phyloP scores from a whole-genome alignment of 1,139 yeast species.

The Debaryomyces fabryi region DNA sequence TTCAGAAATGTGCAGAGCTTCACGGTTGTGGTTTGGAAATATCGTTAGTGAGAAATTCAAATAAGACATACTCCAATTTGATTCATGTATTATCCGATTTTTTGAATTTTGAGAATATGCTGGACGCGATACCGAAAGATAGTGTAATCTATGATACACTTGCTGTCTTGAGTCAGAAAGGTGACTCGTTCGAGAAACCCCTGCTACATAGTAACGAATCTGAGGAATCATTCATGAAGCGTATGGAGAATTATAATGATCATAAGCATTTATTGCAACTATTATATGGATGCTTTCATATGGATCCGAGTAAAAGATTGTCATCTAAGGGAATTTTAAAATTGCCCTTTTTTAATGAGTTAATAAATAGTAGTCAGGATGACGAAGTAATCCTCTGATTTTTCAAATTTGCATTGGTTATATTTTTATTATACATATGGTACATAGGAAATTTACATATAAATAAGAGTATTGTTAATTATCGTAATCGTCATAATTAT shows the following conservation, averaged over 20 bases:
- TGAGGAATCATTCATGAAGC: slow-evolving; percentile 19
- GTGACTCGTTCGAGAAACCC: slow-evolving; percentile 32
- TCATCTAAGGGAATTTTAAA: slow-evolving; percentile 59
- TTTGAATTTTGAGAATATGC: slow-evolving; percentile 33
- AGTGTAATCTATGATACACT: slow-evolving; percentile 44
- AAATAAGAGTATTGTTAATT: slow-evolving; percentile 1
- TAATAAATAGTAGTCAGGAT: slow-evolving; percentile 30
- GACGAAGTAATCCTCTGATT: slow-evolving; percentile 40
- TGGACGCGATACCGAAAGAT: slow-evolving; percentile 42
- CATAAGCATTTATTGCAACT: slow-evolving; percentile 55
- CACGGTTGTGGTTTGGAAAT: slow-evolving; percentile 92
- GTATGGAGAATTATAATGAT: slow-evolving; percentile 37
- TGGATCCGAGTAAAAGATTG: slow-evolving; percentile 58
- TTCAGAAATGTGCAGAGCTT: slow-evolving; percentile 75
- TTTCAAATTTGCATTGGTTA: slow-evolving; percentile 5
- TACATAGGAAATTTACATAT: slow-evolving; percentile 6
- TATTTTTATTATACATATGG: slow-evolving; percentile 9
- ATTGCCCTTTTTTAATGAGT: slow-evolving; percentile 56
- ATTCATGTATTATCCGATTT: slow-evolving; percentile 35
- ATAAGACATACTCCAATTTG: slow-evolving; percentile 32
- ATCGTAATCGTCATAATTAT: slow-evolving; percentile 16
- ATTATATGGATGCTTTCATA: slow-evolving; percentile 53
- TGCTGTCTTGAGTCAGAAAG: slow-evolving; percentile 29
- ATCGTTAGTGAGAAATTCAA: slow-evolving; percentile 30
- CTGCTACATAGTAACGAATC: slow-evolving; percentile 10